These are phyloP conservation scores for Cytospora piceae DNA, from an alignment of 2,329 filamentous ascomycete genomes.

Conservation along the genomic window DNA sequence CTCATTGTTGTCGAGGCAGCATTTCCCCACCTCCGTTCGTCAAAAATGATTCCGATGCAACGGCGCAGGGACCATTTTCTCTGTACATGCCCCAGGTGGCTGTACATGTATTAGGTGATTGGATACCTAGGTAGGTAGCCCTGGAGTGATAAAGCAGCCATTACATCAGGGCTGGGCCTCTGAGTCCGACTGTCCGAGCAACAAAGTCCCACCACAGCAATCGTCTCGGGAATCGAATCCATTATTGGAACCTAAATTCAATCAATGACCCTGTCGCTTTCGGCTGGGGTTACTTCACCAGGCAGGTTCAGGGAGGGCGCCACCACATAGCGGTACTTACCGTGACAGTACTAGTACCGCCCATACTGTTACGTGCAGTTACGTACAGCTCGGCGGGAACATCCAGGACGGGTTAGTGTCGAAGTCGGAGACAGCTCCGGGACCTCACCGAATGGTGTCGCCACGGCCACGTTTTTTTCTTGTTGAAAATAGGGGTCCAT, in stretches of 20 bases:
- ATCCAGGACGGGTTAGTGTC: slow-evolving; percentile 11
- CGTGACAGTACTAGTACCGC: neutral
- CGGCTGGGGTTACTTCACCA: slow-evolving; percentile 16
- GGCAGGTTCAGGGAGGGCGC: neutral
- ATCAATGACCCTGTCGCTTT: slow-evolving; percentile 14
- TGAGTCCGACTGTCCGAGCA: neutral
- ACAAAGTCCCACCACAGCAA: neutral
- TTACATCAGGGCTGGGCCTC: neutral
- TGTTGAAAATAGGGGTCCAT: slow-evolving; percentile 25
- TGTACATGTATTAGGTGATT: neutral
- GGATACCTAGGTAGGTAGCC: too few species aligned
- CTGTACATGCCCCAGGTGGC: slow-evolving; percentile 5
- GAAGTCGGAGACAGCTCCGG: slow-evolving; percentile 17
- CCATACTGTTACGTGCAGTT: slow-evolving; percentile 8
- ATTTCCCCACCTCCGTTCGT: slow-evolving; percentile 17
- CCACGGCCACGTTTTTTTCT: slow-evolving; percentile 25
- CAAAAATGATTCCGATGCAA: slow-evolving; percentile 10
- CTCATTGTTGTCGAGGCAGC: slow-evolving; percentile 17
- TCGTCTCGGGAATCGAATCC: slow-evolving; percentile 13
- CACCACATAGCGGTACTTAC: neutral
- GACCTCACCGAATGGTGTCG: slow-evolving; percentile 20
- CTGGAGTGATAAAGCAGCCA: neutral
- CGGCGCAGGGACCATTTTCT: slow-evolving; percentile 9
- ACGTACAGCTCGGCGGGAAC: slow-evolving; percentile 26
- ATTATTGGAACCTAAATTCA: neutral